phyloP scores from a whole-genome alignment of 1,139 yeast species.

The Blastobotrys illinoisensis region DNA sequence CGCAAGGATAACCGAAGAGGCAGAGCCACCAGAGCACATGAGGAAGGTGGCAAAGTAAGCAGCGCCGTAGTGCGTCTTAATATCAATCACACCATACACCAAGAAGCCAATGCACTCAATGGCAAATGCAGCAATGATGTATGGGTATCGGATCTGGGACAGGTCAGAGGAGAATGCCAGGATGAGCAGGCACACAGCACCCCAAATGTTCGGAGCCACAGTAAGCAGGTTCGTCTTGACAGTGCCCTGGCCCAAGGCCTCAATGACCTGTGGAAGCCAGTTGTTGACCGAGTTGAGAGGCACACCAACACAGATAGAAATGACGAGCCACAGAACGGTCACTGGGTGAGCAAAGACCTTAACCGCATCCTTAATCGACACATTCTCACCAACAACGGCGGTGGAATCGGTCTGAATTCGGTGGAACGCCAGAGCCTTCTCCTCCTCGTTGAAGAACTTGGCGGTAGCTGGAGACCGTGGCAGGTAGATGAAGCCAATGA shows the following conservation, averaged over 20 bases:
- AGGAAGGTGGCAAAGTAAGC: slow-evolving; percentile 53
- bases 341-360: slow-evolving; percentile 48
- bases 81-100: slow-evolving; percentile 43
- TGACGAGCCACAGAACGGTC: slow-evolving; percentile 44
- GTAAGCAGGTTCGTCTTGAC: slow-evolving; percentile 49
- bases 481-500: slow-evolving; percentile 39
- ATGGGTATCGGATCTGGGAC: slow-evolving; percentile 40
- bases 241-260: slow-evolving; percentile 45
- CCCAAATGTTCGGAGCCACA: slow-evolving; percentile 52
- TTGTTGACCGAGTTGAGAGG: slow-evolving; percentile 45
- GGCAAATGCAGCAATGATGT: slow-evolving; percentile 37
- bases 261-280: slow-evolving; percentile 51
- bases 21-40: slow-evolving; percentile 47
- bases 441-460: slow-evolving; percentile 42
- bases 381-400: slow-evolving; percentile 42
- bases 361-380: slow-evolving; percentile 43
- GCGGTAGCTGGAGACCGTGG: slow-evolving; percentile 51
- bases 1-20: slow-evolving; percentile 44
- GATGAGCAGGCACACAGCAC: slow-evolving; percentile 43
- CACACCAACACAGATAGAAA: slow-evolving; percentile 44
- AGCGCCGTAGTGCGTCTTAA: slow-evolving; percentile 36
- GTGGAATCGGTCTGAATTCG: slow-evolving; percentile 43
- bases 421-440: slow-evolving; percentile 21
- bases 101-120: slow-evolving; percentile 42
- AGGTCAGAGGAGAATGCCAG: slow-evolving; percentile 45